Percentiles rank a stretch among this genome's conserved stretches.
Conservation (phyloP, 352 stramenopile species). For the Phytophthora nicotianae region DNA sequence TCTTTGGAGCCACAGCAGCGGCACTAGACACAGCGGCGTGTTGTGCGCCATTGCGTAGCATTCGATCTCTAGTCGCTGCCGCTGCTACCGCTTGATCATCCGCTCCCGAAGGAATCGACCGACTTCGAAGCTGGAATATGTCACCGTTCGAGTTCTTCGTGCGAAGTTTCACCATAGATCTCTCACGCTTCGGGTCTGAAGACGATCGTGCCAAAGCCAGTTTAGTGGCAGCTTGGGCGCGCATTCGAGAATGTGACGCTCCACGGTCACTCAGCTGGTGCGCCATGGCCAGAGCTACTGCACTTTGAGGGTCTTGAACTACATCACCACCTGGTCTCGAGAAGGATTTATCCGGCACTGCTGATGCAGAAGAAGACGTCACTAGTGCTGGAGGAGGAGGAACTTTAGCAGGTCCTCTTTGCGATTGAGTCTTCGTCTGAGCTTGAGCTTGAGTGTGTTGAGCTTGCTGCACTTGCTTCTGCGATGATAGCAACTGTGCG, state of each 20-base stretch:
- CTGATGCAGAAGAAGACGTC: constrained; percentile 39
- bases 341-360: constrained; percentile 25
- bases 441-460: constrained; percentile 28
- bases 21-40: constrained; percentile 20
- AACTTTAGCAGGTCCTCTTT: constrained; percentile 17
- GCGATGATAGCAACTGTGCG: constrained; percentile 58
- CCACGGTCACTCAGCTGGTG: constrained; percentile 41
- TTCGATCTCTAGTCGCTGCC: constrained; percentile 26
- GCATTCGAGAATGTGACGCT: constrained; percentile 37
- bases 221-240: constrained; percentile 66
- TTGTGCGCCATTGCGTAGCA: constrained; percentile 24
- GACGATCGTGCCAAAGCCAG: constrained; percentile 74
- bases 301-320: constrained; percentile 23
- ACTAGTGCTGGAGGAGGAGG: constrained; percentile 28
- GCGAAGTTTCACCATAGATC: constrained; percentile 66
- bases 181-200: constrained; percentile 76
- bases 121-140: constrained; percentile 56
- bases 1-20: constrained; percentile 55
- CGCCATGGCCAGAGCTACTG: constrained; percentile 32
- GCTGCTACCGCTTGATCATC: constrained; percentile 30
- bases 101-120: constrained; percentile 28
- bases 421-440: constrained; percentile 26
- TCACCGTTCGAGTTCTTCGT: constrained; percentile 58
- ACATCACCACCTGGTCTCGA: constrained; percentile 19
- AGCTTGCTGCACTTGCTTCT: constrained; percentile 45